Percentiles rank a stretch among this genome's conserved stretches.
Conservation (phyloP, 345 rosid genomes). For the Brassica incana region DNA sequence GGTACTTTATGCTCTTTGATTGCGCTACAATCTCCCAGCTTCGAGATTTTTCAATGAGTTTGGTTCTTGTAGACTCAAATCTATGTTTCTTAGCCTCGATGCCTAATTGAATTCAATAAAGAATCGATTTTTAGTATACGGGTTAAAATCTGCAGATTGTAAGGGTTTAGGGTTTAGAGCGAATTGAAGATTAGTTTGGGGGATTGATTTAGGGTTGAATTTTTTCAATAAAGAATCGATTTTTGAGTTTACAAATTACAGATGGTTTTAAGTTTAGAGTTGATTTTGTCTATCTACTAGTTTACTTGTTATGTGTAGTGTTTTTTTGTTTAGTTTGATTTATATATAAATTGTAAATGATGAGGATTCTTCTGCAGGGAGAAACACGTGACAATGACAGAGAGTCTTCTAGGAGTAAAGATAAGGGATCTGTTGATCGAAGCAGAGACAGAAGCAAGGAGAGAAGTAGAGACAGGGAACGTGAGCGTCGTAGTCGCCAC, state of each 20-base stretch:
- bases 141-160: too few relatives aligned
- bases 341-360: background rate
- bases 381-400: slow-evolving; percentile 64
- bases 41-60: background rate
- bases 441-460: slow-evolving; percentile 47
- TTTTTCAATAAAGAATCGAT: too few relatives aligned
- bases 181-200: too few relatives aligned
- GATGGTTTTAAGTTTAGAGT: background rate
- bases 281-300: too few relatives aligned
- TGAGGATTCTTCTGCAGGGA: slow-evolving; percentile 44
- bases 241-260: too few relatives aligned
- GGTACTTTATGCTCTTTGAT: slow-evolving; percentile 43
- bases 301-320: too few relatives aligned
- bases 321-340: background rate
- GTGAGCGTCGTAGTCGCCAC: slow-evolving; percentile 60
- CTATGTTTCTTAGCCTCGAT: background rate
- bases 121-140: background rate
- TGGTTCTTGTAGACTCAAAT: background rate
- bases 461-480: slow-evolving; percentile 49
- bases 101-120: background rate
- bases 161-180: too few relatives aligned
- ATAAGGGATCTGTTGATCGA: slow-evolving; percentile 56
- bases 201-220: too few relatives aligned
- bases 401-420: slow-evolving; percentile 60
- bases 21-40: background rate